Conservation (phyloP, 768 basidiomycete species). For the Fibroporia radiculosa region DNA sequence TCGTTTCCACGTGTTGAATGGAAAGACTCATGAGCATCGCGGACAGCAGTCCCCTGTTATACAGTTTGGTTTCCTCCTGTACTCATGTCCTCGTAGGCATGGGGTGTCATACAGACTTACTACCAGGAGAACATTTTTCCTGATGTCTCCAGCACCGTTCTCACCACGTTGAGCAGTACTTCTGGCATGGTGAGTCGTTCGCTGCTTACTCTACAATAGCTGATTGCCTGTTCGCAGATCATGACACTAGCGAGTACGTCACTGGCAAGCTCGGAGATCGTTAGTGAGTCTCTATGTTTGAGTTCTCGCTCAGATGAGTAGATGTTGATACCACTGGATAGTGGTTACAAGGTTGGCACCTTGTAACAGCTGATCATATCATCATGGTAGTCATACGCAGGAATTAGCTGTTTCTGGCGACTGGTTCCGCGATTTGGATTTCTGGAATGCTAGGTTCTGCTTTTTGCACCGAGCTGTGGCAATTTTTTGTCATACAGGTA, state of each 20-base stretch:
- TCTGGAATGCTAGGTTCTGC: slow-evolving; percentile 15
- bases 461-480: slow-evolving; percentile 18
- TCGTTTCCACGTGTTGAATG: slow-evolving; percentile 4
- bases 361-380: neutral
- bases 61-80: slow-evolving; percentile 14
- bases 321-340: neutral
- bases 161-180: slow-evolving; percentile 15
- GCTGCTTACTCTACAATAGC: neutral
- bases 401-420: slow-evolving; percentile 12
- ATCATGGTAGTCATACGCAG: neutral
- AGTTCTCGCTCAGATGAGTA: neutral
- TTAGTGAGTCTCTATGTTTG: slow-evolving; percentile 10
- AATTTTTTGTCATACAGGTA: slow-evolving; percentile 17
- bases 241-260: slow-evolving; percentile 16
- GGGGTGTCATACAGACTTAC: slow-evolving; percentile 30
- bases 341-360: slow-evolving; percentile 12
- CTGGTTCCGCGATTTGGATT: slow-evolving; percentile 18
- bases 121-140: slow-evolving; percentile 21
- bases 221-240: slow-evolving; percentile 5
- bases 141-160: slow-evolving; percentile 14
- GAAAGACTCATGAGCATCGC: slow-evolving; percentile 18
- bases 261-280: slow-evolving; percentile 17
- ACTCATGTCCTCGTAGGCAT: slow-evolving; percentile 17
- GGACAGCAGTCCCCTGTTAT: slow-evolving; percentile 13
- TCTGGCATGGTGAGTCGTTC: slow-evolving; percentile 14